phyloP scores from a whole-genome alignment of 176 grass and related monocot species.

The Triticum turgidum region DNA sequence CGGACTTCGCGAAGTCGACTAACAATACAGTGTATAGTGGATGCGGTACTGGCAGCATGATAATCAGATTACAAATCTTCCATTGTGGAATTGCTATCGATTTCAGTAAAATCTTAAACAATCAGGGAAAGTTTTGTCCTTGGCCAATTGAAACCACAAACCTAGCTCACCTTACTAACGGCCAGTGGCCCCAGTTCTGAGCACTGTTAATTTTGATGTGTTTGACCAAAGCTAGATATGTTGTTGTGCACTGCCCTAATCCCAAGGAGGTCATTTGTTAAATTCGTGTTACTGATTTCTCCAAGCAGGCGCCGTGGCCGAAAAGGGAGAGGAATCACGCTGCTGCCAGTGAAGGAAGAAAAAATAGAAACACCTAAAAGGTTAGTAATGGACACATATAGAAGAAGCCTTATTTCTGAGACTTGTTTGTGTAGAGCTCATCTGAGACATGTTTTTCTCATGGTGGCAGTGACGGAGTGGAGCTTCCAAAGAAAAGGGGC shows the following conservation, averaged over 20 bases:
- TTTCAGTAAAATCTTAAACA: neutral
- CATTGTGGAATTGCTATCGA: neutral
- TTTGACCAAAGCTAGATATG: neutral
- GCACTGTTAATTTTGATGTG: neutral
- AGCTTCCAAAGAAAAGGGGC: constrained; percentile 56
- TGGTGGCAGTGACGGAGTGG: constrained; percentile 37
- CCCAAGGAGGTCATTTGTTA: neutral
- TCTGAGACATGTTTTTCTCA: constrained; percentile 26
- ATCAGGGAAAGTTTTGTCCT: neutral
- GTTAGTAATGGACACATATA: constrained; percentile 24
- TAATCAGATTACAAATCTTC: neutral
- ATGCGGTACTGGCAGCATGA: neutral
- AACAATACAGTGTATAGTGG: neutral
- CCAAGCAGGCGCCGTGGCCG: constrained; percentile 45
- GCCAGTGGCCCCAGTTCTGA: neutral
- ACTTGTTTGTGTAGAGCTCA: constrained; percentile 9
- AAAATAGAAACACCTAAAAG: constrained; percentile 54
- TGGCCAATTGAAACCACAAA: neutral
- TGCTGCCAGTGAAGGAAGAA: constrained; percentile 34
- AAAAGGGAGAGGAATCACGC: constrained; percentile 34
- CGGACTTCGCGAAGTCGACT: neutral
- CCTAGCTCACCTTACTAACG: neutral
- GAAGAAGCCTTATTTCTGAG: neutral
- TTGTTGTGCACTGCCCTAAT: neutral
- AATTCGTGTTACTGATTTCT: constrained; percentile 25